Conservation (phyloP, 371 early-diverging fungal species). For the Zychaea mexicana region DNA sequence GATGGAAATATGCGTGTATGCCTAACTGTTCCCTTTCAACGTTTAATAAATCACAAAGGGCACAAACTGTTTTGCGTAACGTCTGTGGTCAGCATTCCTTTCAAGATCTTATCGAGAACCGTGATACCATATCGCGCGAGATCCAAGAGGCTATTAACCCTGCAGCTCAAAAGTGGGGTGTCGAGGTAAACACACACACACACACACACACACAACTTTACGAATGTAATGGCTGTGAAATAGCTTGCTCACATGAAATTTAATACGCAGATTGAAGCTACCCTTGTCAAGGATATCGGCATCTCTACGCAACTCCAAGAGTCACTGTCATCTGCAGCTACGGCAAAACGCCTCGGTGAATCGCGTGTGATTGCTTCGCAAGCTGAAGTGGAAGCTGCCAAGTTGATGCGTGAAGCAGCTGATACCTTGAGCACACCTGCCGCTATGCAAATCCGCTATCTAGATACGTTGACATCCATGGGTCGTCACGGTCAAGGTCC, state of each 20-base stretch:
- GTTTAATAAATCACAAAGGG: slow-evolving; percentile 30
- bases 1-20: no score
- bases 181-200: no score
- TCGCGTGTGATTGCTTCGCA: slow-evolving; percentile 87
- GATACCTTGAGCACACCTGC: slow-evolving; percentile 72
- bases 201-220: no score
- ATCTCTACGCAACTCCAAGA: slow-evolving; percentile 77
- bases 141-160: slow-evolving; percentile 73
- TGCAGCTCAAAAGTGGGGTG: slow-evolving; percentile 67
- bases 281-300: slow-evolving; percentile 85
- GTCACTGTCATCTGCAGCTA: slow-evolving; percentile 86
- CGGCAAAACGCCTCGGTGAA: slow-evolving; percentile 86
- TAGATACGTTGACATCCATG: slow-evolving; percentile 85
- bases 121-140: slow-evolving; percentile 83
- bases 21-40: no score
- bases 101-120: slow-evolving; percentile 84
- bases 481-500: slow-evolving; percentile 61
- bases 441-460: slow-evolving; percentile 85
- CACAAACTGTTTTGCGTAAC: slow-evolving; percentile 71
- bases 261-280: slow-evolving; percentile 72
- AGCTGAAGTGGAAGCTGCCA: slow-evolving; percentile 92
- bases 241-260: no score
- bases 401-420: slow-evolving; percentile 91
- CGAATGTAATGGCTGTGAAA: no score
- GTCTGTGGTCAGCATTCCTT: slow-evolving; percentile 61